phyloP scores from a whole-genome alignment of 257 asterid genomes.

The Ajuga chamaepitys region DNA sequence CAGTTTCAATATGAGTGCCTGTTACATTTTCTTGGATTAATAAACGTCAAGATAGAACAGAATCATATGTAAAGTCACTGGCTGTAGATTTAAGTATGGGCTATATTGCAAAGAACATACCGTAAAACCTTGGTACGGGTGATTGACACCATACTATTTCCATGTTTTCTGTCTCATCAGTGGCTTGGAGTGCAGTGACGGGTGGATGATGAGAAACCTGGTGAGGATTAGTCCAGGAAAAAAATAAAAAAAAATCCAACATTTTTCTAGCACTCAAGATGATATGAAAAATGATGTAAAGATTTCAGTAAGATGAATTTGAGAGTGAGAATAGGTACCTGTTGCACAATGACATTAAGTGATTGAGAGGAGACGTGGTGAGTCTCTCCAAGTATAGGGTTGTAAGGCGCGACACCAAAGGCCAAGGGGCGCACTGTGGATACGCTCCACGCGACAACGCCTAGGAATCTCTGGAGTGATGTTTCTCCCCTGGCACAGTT shows the following conservation, averaged over 20 bases:
- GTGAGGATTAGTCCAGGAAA: too few species aligned
- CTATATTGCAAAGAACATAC: conserved; percentile 22
- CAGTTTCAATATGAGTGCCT: conserved; percentile 69
- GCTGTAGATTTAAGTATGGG: too few species aligned
- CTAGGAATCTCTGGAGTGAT: conserved; percentile 33
- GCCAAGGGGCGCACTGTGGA: conserved; percentile 60
- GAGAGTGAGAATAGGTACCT: conserved; percentile 29
- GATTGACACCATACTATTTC: conserved; percentile 67
- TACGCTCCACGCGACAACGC: conserved; percentile 79
- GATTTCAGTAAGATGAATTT: neutral
- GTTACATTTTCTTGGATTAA: too few species aligned
- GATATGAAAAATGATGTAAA: too few species aligned
- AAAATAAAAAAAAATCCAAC: too few species aligned
- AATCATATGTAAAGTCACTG: too few species aligned
- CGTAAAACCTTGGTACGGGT: conserved; percentile 53
- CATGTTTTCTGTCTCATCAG: conserved; percentile 53
- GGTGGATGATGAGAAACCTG: conserved; percentile 97
- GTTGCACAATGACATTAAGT: conserved; percentile 69
- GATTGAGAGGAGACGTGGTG: conserved; percentile 69
- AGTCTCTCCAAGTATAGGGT: conserved; percentile 91
- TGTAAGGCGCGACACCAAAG: conserved; percentile 85
- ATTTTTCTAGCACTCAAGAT: too few species aligned
- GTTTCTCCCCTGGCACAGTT: conserved; percentile 47
- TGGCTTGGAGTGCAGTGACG: conserved; percentile 76
- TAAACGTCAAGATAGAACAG: too few species aligned